A percentile compares a stretch with the other conserved stretches of the same genome.
Evolutionary conservation across 169 alveolate species (phyloP).

Genomic region (Cryptosporidium baileyi): DNA sequence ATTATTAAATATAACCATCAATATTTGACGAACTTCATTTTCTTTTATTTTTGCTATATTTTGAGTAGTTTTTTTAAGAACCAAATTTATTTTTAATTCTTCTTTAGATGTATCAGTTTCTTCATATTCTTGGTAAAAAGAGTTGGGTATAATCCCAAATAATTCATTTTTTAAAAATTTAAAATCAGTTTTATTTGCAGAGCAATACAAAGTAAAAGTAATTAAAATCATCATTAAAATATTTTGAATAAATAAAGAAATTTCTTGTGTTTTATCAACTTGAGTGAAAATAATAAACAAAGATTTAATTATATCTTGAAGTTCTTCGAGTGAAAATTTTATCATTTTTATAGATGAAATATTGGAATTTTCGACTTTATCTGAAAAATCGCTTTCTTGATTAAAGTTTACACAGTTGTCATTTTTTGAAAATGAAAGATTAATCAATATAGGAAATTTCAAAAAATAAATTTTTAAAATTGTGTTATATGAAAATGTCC

Average conservation of each 20-base stretch:
- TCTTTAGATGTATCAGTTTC: background rate
- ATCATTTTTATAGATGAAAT: too few relatives aligned
- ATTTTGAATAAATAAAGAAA: background rate
- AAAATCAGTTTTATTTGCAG: background rate
- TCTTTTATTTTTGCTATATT: background rate
- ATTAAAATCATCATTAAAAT: background rate
- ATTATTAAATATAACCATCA: background rate
- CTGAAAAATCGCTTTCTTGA: too few relatives aligned
- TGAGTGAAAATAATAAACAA: too few relatives aligned
- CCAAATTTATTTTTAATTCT: background rate
- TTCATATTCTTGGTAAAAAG: background rate
- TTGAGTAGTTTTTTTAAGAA: background rate
- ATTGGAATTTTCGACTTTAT: too few relatives aligned
- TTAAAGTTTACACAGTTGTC: too few relatives aligned
- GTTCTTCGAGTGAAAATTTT: too few relatives aligned
- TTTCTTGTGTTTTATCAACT: too few relatives aligned
- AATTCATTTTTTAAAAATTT: too few relatives aligned
- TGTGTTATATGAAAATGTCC: conserved; percentile 15
- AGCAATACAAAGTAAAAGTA: background rate
- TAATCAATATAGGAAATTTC: conserved; percentile 14
- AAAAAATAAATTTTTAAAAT: background rate
- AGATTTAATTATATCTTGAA: too few relatives aligned
- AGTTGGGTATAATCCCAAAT: too few relatives aligned
- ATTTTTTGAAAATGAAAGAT: too few relatives aligned
- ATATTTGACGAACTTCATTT: background rate